Base-by-base conservation (phyloP, 331 rosid genomes). In the Rosa hybrid region DNA sequence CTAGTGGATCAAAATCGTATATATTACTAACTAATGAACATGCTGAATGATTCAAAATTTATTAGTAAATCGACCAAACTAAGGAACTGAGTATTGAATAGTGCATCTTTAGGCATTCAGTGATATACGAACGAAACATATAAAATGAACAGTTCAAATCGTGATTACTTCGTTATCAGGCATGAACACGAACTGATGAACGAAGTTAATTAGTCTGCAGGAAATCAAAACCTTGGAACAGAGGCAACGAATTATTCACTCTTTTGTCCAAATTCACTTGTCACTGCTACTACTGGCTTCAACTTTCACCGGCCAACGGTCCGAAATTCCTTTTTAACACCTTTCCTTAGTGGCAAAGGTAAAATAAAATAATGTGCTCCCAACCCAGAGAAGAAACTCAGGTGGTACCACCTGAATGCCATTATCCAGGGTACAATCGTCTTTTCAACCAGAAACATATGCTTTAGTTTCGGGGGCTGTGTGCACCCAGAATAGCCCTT, bases 321-420 rank as follows among this genome's bases (percentile, higher is more conserved):
- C 49, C 72, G 12, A 68, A 68, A 0, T 8, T 68, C 50, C 49
- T 39, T 67, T 65, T 18, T 9, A 41, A 68, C 72, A 67, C 25
- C 50, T 68, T 68, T 68, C 50, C 72, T 68, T 68, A 41, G 46
- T 39, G 72, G 8, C 72, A 68, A 68, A 41, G 72, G 72, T 68
- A 68, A 38, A 41, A 45, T 41, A 12, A 68, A 41, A 68, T 18
- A 18, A 17, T 41, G 49, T 39, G 50, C 72, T n/a, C 72, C 27
- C 25, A 17, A 68, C 72, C 9, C 72, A 17, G 49, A 16, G 72
- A 65, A 65, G 70, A 38, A 8, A 16, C 7, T n/a, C n/a, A n/a
- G n/a, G n/a, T n/a, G n/a, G n/a, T 38, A 39, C 49, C 72, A 39
- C 72, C 72, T 39, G 49, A 27, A 20, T 4, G 27, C 6, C 72